Percentiles rank a stretch among this genome's conserved stretches.
These are phyloP conservation scores for Suhomyces tanzawaensis DNA, from an alignment of 805 yeast genomes.

Conservation along the genomic window DNA sequence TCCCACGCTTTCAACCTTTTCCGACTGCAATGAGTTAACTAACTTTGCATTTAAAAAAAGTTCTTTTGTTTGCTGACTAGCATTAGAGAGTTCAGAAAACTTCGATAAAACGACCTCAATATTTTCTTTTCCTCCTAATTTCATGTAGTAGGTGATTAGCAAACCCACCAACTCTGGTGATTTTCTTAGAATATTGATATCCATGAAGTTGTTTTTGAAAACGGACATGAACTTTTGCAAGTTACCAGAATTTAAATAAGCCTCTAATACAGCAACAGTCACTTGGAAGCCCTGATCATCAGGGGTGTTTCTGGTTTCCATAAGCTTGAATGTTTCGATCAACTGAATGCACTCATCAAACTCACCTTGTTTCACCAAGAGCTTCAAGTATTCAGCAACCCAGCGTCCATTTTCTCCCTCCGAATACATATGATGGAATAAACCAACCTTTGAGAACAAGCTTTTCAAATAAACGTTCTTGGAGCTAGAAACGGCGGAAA, in stretches of 20 bases:
- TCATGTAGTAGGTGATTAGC: constrained; percentile 23
- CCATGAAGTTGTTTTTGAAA: constrained; percentile 16
- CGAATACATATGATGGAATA: constrained; percentile 9
- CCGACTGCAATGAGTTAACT: constrained; percentile 16
- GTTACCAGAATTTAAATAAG: constrained; percentile 14
- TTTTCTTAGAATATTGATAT: constrained; percentile 9
- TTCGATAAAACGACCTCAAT: constrained; percentile 16
- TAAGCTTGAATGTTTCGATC: constrained; percentile 7
- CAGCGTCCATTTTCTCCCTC: constrained; percentile 15
- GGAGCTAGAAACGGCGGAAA: constrained; percentile 11
- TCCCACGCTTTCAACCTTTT: background rate
- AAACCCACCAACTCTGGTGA: constrained; percentile 16
- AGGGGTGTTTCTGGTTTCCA: background rate
- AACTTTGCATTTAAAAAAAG: constrained; percentile 18
- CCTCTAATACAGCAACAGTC: constrained; percentile 1
- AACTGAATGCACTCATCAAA: constrained; percentile 6
- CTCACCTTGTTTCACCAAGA: constrained; percentile 7
- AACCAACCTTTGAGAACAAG: constrained; percentile 9
- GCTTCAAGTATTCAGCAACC: constrained; percentile 17
- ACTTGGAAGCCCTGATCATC: background rate
- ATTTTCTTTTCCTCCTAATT: constrained; percentile 14
- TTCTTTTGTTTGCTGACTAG: constrained; percentile 16
- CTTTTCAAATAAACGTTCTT: constrained; percentile 20
- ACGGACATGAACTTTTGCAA: constrained; percentile 14
- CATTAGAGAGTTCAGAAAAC: constrained; percentile 13